Base-by-base conservation (phyloP, 768 basidiomycete genomes). In the Mycena galopus region DNA sequence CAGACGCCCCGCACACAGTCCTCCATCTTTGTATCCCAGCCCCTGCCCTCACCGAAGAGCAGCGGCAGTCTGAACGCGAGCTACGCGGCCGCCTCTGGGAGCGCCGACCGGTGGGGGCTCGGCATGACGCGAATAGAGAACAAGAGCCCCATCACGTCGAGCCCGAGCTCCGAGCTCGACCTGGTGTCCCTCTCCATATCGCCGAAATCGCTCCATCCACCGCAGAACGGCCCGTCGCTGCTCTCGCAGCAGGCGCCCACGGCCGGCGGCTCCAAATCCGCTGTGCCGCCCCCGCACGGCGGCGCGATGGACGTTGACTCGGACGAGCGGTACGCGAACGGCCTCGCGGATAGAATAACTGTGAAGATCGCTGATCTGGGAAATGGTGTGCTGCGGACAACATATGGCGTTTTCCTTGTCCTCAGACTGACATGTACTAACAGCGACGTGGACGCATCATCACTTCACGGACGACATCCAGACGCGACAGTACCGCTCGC, bases 391-490 rank as follows among this genome's bases (percentile, higher is more conserved):
- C 83, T 35, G 10, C n/a, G 53, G 65, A 12, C 29, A 16, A 47
- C 68, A 19, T 55, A 50, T 65, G 29, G 30, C 51, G 17, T 25
- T 69, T 51, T 14, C 10, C 10, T 74, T 44, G 59, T 27, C 12
- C 17, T 32, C 19, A 23, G 12, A 47, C 29, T 59, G 37, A 59
- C 65, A 51, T 56, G 58, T 57, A 62, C 8, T 60, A 59, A 51
- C 76, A 92, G 94, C 94, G 12, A 95, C 94, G 1, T 95, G 94
- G 94, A 90, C 90, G 33, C 94, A 97, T 78, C 95, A 98, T 75
- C 98, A 99, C 79, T 99, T 99, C 75, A 99, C 98, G 51, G 97
- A 99, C 82, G 98, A 98, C 78, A 99, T 98, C 76, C 94, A 99
- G 84, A 99, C 98, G 30, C 85, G 97, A 78, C 98, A 99, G 78